Evolutionary conservation across 306 rosid genomes (phyloP).

Genomic region (Quercus ilex): DNA sequence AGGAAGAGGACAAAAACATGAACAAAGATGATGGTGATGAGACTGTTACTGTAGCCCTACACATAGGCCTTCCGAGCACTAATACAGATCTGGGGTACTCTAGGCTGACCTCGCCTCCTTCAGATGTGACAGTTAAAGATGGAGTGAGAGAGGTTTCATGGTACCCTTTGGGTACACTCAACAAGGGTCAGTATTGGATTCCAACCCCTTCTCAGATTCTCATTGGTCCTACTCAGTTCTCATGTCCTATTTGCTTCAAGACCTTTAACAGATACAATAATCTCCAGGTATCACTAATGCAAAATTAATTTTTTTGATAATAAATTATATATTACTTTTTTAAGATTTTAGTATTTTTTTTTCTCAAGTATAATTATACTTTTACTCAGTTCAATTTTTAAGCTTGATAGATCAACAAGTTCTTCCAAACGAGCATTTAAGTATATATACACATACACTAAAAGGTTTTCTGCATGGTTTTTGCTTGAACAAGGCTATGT

Average conservation of each 20-base stretch:
- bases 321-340: too few species aligned
- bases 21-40: constrained; percentile 15
- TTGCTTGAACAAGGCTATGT: constrained; percentile 22
- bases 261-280: constrained; percentile 87
- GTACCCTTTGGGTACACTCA: constrained; percentile 32
- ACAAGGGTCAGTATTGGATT: constrained; percentile 78
- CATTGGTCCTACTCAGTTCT: constrained; percentile 77
- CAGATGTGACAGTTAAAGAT: constrained; percentile 20
- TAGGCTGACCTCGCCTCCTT: constrained; percentile 20
- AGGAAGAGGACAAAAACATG: constrained; percentile 6
- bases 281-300: constrained; percentile 53
- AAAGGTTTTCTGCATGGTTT: constrained; percentile 16
- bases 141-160: constrained; percentile 25
- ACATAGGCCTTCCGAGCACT: constrained; percentile 61
- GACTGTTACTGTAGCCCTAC: constrained; percentile 45
- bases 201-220: constrained; percentile 89
- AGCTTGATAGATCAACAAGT: too few species aligned
- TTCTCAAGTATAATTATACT: too few species aligned
- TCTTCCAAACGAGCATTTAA: too few species aligned
- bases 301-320: too few species aligned
- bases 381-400: too few species aligned
- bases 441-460: background rate
- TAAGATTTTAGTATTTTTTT: too few species aligned
- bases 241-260: constrained; percentile 77
- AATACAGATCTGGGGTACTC: constrained; percentile 24